Conservation (phyloP, 371 early-diverging fungal genomes). For the Paraphysoderma sedebokerense region DNA sequence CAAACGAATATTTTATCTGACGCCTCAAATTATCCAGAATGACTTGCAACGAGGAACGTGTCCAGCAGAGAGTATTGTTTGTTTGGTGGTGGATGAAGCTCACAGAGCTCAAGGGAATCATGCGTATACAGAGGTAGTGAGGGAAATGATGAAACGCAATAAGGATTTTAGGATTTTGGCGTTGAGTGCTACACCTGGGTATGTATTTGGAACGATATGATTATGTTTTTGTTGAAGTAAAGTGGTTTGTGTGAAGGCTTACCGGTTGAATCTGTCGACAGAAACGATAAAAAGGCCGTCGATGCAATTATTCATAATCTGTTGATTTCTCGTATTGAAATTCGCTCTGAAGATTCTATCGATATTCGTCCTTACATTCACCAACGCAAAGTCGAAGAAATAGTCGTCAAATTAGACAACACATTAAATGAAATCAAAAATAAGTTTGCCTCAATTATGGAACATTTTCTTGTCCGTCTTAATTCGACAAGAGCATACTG, state of each 20-base stretch:
- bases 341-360: constrained; percentile 76
- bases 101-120: constrained; percentile 74
- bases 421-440: no score
- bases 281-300: constrained; percentile 48
- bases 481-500: constrained; percentile 20
- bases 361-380: constrained; percentile 61
- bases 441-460: no score
- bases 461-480: constrained; percentile 25
- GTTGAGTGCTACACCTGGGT: constrained; percentile 80
- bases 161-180: constrained; percentile 61
- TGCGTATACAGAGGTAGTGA: constrained; percentile 58
- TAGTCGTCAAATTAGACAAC: constrained; percentile 21
- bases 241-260: no score
- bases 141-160: constrained; percentile 26
- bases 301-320: constrained; percentile 59
- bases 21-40: constrained; percentile 79
- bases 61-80: constrained; percentile 31
- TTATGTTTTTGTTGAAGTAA: no score
- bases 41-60: constrained; percentile 41
- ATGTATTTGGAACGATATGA: no score
- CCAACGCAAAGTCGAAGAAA: constrained; percentile 38
- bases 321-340: constrained; percentile 54
- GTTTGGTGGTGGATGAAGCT: constrained; percentile 85
- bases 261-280: constrained; percentile 6
- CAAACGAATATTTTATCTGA: constrained; percentile 66